phyloP scores from a whole-genome alignment of 768 basidiomycete genomes.

The Suillus brevipes region DNA sequence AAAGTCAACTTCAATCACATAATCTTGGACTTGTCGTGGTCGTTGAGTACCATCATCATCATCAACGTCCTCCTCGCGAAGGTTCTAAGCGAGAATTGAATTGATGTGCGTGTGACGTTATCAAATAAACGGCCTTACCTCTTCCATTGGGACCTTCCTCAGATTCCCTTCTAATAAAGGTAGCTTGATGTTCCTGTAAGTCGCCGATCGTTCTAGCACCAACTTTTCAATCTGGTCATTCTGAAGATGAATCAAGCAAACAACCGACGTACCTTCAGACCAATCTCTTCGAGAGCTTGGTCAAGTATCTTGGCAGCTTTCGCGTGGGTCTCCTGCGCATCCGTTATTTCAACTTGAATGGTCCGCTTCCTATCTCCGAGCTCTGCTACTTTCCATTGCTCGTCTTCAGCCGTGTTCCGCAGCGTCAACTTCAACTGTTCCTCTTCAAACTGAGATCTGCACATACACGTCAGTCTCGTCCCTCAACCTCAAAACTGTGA shows the following conservation, averaged over 20 bases:
- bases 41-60: conserved; percentile 79
- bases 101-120: conserved; percentile 9
- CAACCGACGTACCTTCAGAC: conserved; percentile 55
- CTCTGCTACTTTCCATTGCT: conserved; percentile 52
- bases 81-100: conserved; percentile 48
- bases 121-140: conserved; percentile 48
- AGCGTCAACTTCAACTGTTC: conserved; percentile 58
- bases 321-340: conserved; percentile 55
- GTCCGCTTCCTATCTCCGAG: conserved; percentile 55
- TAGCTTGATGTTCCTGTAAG: conserved; percentile 86
- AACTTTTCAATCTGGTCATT: conserved; percentile 72
- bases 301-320: conserved; percentile 80
- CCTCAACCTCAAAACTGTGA: neutral
- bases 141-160: conserved; percentile 91
- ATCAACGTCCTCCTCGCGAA: conserved; percentile 88
- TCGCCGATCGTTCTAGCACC: conserved; percentile 77
- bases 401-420: conserved; percentile 29
- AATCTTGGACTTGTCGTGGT: conserved; percentile 71
- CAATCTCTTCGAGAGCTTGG: conserved; percentile 88
- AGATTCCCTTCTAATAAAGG: conserved; percentile 77
- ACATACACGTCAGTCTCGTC: neutral
- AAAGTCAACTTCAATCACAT: conserved; percentile 90
- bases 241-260: conserved; percentile 1
- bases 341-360: conserved; percentile 59
- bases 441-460: conserved; percentile 77